phyloP scores from a whole-genome alignment of 116 monocot species.

The Thalassia testudinum region DNA sequence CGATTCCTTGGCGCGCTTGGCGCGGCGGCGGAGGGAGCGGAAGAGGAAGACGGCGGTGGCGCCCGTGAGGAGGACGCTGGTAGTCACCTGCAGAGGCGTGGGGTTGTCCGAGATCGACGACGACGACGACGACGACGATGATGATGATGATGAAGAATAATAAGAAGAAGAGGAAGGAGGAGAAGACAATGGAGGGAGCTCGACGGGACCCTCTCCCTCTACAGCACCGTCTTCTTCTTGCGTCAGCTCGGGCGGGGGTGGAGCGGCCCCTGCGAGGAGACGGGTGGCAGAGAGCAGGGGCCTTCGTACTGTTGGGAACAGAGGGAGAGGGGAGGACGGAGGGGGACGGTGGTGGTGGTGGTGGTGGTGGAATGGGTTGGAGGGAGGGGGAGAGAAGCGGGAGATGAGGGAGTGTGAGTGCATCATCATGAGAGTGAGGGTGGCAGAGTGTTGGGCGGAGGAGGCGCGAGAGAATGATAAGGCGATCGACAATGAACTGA shows the following conservation, averaged over 20 bases:
- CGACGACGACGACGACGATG: conserved; percentile 14
- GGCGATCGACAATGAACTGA: too few relatives aligned
- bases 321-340: not conserved
- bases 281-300: not conserved
- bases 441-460: too few relatives aligned
- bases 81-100: conserved; percentile 59
- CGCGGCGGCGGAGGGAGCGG: conserved; percentile 86
- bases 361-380: not conserved
- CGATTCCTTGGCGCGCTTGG: conserved; percentile 64
- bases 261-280: not conserved
- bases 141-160: too few relatives aligned
- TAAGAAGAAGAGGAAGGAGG: too few relatives aligned
- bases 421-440: too few relatives aligned
- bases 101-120: conserved; percentile 62
- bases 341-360: not conserved
- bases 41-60: conserved; percentile 88
- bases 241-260: not conserved
- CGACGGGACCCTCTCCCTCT: conserved; percentile 51
- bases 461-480: too few relatives aligned
- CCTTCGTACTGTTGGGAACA: not conserved
- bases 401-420: not conserved
- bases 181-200: conserved; percentile 35
- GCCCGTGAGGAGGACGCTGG: conserved; percentile 87
- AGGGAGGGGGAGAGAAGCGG: conserved; percentile 1
- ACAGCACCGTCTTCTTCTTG: not conserved